Conservation (phyloP, 371 early-diverging fungal genomes). For the Circinella umbellata region DNA sequence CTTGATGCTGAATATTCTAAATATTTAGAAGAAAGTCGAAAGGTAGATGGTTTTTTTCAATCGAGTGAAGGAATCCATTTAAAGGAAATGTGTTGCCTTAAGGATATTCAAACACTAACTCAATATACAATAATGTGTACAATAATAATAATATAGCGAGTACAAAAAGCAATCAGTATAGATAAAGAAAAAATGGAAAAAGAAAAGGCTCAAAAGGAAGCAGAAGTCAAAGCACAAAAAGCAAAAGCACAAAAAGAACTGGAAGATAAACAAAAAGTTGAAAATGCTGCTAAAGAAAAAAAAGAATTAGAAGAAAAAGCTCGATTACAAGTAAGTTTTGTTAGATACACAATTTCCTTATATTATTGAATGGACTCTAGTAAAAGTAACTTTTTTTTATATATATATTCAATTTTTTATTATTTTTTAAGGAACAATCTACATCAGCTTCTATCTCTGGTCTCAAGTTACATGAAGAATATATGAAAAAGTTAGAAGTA, state of each 20-base stretch:
- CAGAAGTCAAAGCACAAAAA: conserved; percentile 25
- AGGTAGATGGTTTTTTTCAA: background rate
- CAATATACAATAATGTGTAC: too few species aligned
- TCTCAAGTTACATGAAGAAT: conserved; percentile 39
- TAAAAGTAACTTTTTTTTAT: background rate
- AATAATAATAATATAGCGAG: background rate
- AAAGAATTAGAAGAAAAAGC: conserved; percentile 28
- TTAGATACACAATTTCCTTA: background rate
- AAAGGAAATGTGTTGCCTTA: background rate
- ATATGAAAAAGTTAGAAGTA: conserved; percentile 31
- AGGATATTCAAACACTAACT: background rate
- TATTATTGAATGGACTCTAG: background rate
- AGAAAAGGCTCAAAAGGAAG: conserved; percentile 9
- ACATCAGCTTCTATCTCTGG: conserved; percentile 32
- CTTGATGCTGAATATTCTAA: conserved; percentile 8
- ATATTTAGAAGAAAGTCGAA: conserved; percentile 2
- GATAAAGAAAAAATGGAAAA: conserved; percentile 11
- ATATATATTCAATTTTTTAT: background rate
- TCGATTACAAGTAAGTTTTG: conserved; percentile 12
- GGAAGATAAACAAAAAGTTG: conserved; percentile 30
- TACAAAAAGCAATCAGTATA: background rate
- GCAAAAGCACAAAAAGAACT: conserved; percentile 30
- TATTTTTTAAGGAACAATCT: conserved; percentile 22
- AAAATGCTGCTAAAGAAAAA: conserved; percentile 19
- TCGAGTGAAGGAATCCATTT: background rate